Base-by-base conservation (phyloP, 2,329 filamentous ascomycete species). In the Pezicula carpinea region DNA sequence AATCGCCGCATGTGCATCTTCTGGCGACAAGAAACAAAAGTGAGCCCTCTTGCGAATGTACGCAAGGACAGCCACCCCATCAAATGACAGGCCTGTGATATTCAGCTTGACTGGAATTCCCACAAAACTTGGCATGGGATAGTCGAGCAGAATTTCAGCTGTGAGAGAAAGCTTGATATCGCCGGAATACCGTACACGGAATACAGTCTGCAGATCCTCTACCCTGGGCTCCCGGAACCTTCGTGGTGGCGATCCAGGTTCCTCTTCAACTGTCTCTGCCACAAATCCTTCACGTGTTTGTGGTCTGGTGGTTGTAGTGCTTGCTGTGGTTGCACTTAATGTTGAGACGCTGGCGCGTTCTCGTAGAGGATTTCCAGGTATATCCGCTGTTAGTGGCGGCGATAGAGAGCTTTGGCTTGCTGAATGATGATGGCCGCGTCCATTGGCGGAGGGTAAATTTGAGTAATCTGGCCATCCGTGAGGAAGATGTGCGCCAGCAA, bases 81-180 rank as follows among this genome's bases (percentile, higher is more conserved):
- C 92, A 68, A 99, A 99, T 0, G 87, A 90, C 50, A 99, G 70
- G 0, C 93, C 93, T 1, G 93, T 97, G 57, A 99, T 95, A 65
- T 92, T 96, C 21, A 99, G 76, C 66, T 93, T 92, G 39, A 99
- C 77, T 1, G 93, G 93, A 51, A 99, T 92, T 11, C 91, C 90
- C 2, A 97, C 92, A 61, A 99, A 99, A 70, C 89, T 95, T 34
- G 91, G 91, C 89, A 97, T 97, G 1, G 93, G 93, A 65, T 99
- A 99, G 68, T 99, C 93, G 29, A 99, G 82, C 26, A 97, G 74
- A 35, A 99, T 96, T 68, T 97, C 91, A 1, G 93, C 91, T 19
- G 93, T 97, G 42, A 99, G 75, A 51, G 90, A 89, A 48, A 99
- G 78, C 55, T 84, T 83, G 49, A 99, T 78, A 61, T 96, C 87